Conservation (phyloP, 108 stramenopile genomes). For the Epipyxis sp. region DNA sequence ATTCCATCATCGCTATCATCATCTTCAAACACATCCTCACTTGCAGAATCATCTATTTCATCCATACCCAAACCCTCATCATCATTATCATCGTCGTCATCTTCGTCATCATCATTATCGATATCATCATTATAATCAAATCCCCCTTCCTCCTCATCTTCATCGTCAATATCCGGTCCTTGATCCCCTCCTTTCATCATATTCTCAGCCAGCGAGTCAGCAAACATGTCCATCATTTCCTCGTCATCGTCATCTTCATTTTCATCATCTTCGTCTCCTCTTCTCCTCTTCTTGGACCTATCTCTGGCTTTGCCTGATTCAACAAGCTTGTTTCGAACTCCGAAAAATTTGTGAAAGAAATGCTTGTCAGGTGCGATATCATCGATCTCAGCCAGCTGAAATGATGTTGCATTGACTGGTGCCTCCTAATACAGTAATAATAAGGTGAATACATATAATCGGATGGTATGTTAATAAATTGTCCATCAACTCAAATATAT, state of each 20-base stretch:
- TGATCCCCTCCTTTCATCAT: slow-evolving; percentile 70
- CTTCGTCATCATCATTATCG: slow-evolving; percentile 12
- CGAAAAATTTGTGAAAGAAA: slow-evolving; percentile 89
- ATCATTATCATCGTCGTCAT: slow-evolving; percentile 30
- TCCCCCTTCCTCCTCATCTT: slow-evolving; percentile 68
- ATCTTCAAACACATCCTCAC: slow-evolving; percentile 4
- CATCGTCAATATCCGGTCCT: slow-evolving; percentile 82
- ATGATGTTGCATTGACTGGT: not conserved
- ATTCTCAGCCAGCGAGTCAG: slow-evolving; percentile 75
- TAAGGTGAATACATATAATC: not conserved
- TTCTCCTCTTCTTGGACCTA: slow-evolving; percentile 65
- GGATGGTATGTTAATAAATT: slow-evolving; percentile 34
- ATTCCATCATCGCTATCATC: slow-evolving; percentile 22
- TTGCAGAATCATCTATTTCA: slow-evolving; percentile 44
- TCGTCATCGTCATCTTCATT: slow-evolving; percentile 55
- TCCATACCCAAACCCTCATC: slow-evolving; percentile 57
- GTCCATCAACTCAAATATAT: too few species aligned
- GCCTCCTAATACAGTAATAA: not conserved
- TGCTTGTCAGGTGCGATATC: slow-evolving; percentile 67
- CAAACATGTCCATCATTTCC: slow-evolving; percentile 74
- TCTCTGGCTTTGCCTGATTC: slow-evolving; percentile 54
- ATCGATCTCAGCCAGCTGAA: slow-evolving; percentile 51
- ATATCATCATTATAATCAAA: too few species aligned
- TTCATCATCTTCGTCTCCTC: slow-evolving; percentile 48
- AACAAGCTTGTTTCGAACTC: not conserved